Evolutionary conservation across 78 protist genomes (phyloP).

Genomic region (Acrasis kona): DNA sequence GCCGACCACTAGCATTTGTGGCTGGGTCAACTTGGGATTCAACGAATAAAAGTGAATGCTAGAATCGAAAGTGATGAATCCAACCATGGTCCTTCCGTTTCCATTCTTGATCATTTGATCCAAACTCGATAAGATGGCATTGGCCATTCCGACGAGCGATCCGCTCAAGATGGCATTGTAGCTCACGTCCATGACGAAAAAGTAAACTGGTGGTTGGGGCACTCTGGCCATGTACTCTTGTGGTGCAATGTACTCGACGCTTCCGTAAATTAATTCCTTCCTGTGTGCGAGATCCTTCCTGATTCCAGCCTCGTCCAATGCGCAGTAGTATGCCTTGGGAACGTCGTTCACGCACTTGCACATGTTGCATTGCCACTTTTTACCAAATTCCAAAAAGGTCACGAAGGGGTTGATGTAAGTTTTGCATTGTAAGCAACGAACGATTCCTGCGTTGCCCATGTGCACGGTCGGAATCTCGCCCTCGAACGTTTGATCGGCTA

Average conservation of each 20-base stretch:
- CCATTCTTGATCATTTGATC: background rate
- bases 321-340: constrained; percentile 43
- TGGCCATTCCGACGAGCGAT: constrained; percentile 22
- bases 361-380: constrained; percentile 63
- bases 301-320: constrained; percentile 31
- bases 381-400: constrained; percentile 43
- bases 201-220: constrained; percentile 67
- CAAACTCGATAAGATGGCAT: background rate
- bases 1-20: background rate
- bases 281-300: constrained; percentile 38
- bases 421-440: constrained; percentile 62
- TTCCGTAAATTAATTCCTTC: constrained; percentile 38
- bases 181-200: constrained; percentile 70
- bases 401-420: constrained; percentile 72
- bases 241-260: constrained; percentile 68
- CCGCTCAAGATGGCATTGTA: constrained; percentile 42
- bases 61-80: constrained; percentile 27
- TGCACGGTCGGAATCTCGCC: constrained; percentile 18
- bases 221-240: constrained; percentile 54
- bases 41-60: background rate
- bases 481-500: constrained; percentile 10
- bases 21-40: background rate
- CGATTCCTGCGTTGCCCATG: background rate
- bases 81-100: constrained; percentile 20
- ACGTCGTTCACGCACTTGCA: constrained; percentile 57